Evolutionary conservation across 2,329 filamentous ascomycete genomes (phyloP), one percentile per base, ranked within the genome.

Genomic region (Penicillium sclerotigenum): DNA sequence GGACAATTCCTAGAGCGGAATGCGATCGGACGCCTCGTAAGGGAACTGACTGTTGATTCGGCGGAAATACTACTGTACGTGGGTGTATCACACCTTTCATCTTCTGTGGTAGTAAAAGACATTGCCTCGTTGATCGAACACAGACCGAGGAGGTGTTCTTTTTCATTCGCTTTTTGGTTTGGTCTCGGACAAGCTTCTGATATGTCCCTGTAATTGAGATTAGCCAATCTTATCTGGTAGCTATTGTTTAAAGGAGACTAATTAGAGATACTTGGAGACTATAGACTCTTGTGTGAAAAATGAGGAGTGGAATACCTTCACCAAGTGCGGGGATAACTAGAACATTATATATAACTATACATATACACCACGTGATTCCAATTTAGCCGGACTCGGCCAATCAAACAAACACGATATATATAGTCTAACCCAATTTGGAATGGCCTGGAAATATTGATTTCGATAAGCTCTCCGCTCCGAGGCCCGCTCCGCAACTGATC

Each of bases 391-490:
- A 7, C 9, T 20, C 11, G 6, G 28, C 42, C 28, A 45, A 45
- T 45, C 18, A 45, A 9, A 29, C 10, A 29, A 29, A 22, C 7
- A 22, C 1, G n/a, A 45, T 22, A 3, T 16, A 11, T 1, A 33
- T 1, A 11, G 9, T 8, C 20, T 46, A 34, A 10, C 43, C 29
- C 8, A n/a, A 34, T 46, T n/a, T 11, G 29, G 43, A 34, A 33
- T 46, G 34, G 9, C 1, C 18, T n/a, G 0, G 29, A 34, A 13
- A 46, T 24, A 46, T 33, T 34, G 20, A 46, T n/a, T 22, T 28
- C 26, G 53, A 56, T 52, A 59, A 59, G 52, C 56, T 54, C 42
- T 50, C 52, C 52, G 36, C 52, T 42, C 51, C 45, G 18, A 48
- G n/a, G 10, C 42, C 52, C 29, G 52, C 52, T 54, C 52, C 45